Percentiles rank a stretch among this genome's conserved stretches.
Conservation (phyloP, 208 protist species). For the Sergeia podlipaevii region DNA sequence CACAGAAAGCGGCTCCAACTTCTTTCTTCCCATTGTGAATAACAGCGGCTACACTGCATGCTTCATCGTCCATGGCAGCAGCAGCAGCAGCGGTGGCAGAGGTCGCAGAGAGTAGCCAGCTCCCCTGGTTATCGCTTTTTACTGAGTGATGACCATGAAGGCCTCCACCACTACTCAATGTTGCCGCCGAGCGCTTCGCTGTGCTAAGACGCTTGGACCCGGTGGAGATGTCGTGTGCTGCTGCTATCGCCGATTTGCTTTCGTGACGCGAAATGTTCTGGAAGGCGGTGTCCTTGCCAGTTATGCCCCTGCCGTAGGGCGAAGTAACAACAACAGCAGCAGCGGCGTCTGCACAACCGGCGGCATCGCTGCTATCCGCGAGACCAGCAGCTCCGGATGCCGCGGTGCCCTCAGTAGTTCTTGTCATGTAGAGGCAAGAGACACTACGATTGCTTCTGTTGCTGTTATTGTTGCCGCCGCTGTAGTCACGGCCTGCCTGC, state of each 20-base stretch:
- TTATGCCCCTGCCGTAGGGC: too few relatives aligned
- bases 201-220: too few relatives aligned
- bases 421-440: too few relatives aligned
- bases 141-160: background rate
- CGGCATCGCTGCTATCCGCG: background rate
- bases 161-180: background rate
- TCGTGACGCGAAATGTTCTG: too few relatives aligned
- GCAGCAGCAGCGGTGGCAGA: conserved; percentile 2
- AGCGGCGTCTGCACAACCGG: background rate
- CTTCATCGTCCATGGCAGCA: conserved; percentile 7
- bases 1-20: conserved; percentile 69
- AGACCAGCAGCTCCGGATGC: background rate
- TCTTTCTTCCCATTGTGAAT: conserved; percentile 70
- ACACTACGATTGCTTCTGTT: too few relatives aligned
- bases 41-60: conserved; percentile 64
- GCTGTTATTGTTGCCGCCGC: too few relatives aligned
- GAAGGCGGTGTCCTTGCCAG: too few relatives aligned
- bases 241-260: too few relatives aligned
- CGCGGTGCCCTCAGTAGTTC: too few relatives aligned
- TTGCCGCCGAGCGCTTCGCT: background rate
- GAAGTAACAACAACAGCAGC: background rate
- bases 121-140: too few relatives aligned
- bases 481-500: too few relatives aligned
- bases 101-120: conserved; percentile 12
- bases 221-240: too few relatives aligned